Conservation (phyloP, 2,329 filamentous ascomycete genomes). For the Shiraia bambusicola region DNA sequence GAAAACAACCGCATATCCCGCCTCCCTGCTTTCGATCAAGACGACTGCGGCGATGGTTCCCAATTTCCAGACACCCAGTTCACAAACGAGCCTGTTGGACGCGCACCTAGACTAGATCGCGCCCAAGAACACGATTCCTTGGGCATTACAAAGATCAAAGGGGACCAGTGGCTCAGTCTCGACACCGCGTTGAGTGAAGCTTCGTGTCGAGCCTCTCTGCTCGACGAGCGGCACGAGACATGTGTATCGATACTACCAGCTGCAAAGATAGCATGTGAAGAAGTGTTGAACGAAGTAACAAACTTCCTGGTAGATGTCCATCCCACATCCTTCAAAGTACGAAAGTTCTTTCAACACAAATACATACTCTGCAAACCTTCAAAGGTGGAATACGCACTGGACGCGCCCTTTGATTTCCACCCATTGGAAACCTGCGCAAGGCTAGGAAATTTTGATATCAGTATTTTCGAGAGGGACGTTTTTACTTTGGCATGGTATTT, state of each 20-base stretch:
- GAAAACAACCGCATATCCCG: slow-evolving; percentile 28
- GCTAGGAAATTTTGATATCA: slow-evolving; percentile 56
- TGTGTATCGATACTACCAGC: slow-evolving; percentile 51
- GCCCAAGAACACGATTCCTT: slow-evolving; percentile 19
- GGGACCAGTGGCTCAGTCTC: slow-evolving; percentile 52
- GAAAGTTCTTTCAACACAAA: slow-evolving; percentile 46
- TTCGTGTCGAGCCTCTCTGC: slow-evolving; percentile 44
- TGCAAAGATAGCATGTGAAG: slow-evolving; percentile 49
- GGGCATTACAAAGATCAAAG: slow-evolving; percentile 51
- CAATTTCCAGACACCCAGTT: slow-evolving; percentile 27
- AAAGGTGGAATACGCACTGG: slow-evolving; percentile 47
- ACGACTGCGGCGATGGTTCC: slow-evolving; percentile 34
- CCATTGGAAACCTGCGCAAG: slow-evolving; percentile 55
- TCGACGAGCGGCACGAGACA: slow-evolving; percentile 42
- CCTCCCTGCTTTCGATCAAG: slow-evolving; percentile 29
- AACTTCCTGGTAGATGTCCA: slow-evolving; percentile 44
- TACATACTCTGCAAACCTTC: slow-evolving; percentile 38
- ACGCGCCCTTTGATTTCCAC: slow-evolving; percentile 38
- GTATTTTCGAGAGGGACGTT: slow-evolving; percentile 49
- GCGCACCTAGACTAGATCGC: neutral
- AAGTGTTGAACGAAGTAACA: slow-evolving; percentile 50
- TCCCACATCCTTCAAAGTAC: slow-evolving; percentile 32
- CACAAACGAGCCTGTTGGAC: slow-evolving; percentile 12
- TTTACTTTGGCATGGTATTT: slow-evolving; percentile 52
- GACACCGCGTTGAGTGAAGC: slow-evolving; percentile 51